These are phyloP conservation scores for Penicillium nucicola DNA, from an alignment of 495 filamentous ascomycete species.

Conservation along the genomic window DNA sequence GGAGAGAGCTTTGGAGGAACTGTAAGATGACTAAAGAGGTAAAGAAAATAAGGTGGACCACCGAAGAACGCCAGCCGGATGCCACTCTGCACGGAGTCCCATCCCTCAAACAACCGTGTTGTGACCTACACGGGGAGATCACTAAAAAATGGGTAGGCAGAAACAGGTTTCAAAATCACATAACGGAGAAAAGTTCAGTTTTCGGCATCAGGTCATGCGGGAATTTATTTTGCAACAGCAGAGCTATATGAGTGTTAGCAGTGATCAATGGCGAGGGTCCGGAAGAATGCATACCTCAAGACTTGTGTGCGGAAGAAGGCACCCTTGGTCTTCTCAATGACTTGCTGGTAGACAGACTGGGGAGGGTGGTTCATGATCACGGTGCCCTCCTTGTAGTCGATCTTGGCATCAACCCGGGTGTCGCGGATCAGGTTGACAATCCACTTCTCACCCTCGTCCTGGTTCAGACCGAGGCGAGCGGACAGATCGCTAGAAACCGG, in stretches of 20 bases:
- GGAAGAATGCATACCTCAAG: slow-evolving; percentile 46
- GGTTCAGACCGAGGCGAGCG: slow-evolving; percentile 78
- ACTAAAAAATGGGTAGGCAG: slow-evolving; percentile 41
- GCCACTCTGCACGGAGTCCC: slow-evolving; percentile 44
- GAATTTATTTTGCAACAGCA: slow-evolving; percentile 47
- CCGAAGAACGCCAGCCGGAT: slow-evolving; percentile 51
- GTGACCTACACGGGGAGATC: slow-evolving; percentile 35
- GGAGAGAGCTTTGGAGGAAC: slow-evolving; percentile 22
- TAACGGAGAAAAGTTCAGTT: slow-evolving; percentile 33
- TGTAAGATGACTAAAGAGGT: slow-evolving; percentile 26
- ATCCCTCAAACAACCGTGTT: slow-evolving; percentile 36
- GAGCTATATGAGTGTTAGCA: slow-evolving; percentile 28
- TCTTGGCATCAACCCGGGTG: slow-evolving; percentile 95
- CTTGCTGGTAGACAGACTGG: slow-evolving; percentile 97
- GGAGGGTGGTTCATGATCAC: slow-evolving; percentile 99
- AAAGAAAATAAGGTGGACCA: slow-evolving; percentile 40
- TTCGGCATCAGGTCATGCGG: slow-evolving; percentile 28
- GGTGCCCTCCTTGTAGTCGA: slow-evolving; percentile 97
- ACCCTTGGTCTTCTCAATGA: slow-evolving; percentile 94
- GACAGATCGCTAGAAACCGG: slow-evolving; percentile 66
- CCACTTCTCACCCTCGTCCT: slow-evolving; percentile 99
- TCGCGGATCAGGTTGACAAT: slow-evolving; percentile 99
- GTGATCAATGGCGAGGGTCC: too few relatives aligned
- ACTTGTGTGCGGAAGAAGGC: slow-evolving; percentile 88
- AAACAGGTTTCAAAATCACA: slow-evolving; percentile 34